phyloP scores from a whole-genome alignment of 2,329 filamentous ascomycete genomes.

The Aureobasidium sp. region DNA sequence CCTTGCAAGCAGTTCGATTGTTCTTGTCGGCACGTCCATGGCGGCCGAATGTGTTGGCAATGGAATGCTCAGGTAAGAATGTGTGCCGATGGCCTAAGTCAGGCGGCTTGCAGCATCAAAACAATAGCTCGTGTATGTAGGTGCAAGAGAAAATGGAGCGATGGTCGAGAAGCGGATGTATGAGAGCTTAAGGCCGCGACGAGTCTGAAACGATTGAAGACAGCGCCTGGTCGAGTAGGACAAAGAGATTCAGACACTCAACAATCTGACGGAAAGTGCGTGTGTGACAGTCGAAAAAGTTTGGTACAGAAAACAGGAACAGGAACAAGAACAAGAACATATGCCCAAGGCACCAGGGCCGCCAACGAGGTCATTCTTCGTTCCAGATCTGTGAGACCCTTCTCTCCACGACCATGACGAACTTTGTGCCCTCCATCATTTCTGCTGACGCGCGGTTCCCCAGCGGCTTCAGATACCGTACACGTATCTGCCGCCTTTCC shows the following conservation, averaged over 20 bases:
- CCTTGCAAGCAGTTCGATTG: not conserved
- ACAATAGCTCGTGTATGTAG: not conserved
- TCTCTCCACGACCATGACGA: constrained; percentile 3
- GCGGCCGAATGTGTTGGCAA: not conserved
- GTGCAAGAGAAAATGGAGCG: not conserved
- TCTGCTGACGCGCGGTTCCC: constrained; percentile 1
- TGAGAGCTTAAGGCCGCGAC: constrained; percentile 2
- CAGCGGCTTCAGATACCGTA: not conserved
- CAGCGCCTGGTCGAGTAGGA: not conserved
- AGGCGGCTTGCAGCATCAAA: constrained; percentile 11
- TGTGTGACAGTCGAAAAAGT: not conserved
- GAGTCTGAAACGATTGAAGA: constrained; percentile 12
- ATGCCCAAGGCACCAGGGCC: not conserved
- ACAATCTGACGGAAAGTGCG: not conserved
- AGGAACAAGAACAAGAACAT: not conserved
- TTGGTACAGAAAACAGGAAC: not conserved
- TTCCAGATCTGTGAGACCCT: constrained; percentile 5
- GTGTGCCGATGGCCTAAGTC: not conserved
- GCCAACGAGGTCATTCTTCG: not conserved
- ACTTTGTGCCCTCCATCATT: not conserved
- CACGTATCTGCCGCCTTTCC: not conserved
- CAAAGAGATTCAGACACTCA: constrained; percentile 6
- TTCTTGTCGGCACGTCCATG: constrained; percentile 9
- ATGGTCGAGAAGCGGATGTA: not conserved
- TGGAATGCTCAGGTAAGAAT: not conserved